A percentile compares a stretch with the other conserved stretches of the same genome.
Conservation (phyloP, 2,329 filamentous ascomycete genomes). For the Apiospora marii region DNA sequence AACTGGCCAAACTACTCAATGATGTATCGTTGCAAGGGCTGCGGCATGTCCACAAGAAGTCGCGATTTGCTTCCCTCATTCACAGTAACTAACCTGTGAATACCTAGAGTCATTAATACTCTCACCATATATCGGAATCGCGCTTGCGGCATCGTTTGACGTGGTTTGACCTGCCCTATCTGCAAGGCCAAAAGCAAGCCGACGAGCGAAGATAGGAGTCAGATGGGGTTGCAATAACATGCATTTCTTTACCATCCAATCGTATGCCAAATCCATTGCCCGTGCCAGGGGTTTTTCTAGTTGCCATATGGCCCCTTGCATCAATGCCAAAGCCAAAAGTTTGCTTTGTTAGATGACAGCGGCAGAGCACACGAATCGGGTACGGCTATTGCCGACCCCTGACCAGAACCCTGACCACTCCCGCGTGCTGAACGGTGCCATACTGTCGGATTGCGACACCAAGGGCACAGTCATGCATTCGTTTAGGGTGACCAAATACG, state of each 20-base stretch:
- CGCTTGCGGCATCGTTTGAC: background rate
- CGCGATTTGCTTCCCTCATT: background rate
- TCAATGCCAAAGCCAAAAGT: background rate
- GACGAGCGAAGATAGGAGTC: background rate
- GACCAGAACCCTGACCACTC: background rate
- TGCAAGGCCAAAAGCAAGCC: background rate
- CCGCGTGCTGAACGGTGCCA: background rate
- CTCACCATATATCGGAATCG: background rate
- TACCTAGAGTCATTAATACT: background rate
- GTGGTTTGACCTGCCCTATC: background rate
- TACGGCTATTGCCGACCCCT: conserved; percentile 5
- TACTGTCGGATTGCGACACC: background rate
- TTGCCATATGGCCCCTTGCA: background rate
- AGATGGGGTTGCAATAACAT: background rate
- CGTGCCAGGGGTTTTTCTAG: background rate
- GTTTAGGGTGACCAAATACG: background rate
- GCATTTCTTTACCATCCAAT: background rate
- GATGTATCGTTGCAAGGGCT: no score
- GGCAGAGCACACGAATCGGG: background rate
- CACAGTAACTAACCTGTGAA: background rate
- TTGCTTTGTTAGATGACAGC: conserved; percentile 5
- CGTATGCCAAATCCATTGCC: background rate
- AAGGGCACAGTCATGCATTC: background rate
- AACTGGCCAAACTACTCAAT: no score
- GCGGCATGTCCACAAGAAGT: background rate